Conservation (phyloP, 331 rosid genomes). For the Rosa hybrid region DNA sequence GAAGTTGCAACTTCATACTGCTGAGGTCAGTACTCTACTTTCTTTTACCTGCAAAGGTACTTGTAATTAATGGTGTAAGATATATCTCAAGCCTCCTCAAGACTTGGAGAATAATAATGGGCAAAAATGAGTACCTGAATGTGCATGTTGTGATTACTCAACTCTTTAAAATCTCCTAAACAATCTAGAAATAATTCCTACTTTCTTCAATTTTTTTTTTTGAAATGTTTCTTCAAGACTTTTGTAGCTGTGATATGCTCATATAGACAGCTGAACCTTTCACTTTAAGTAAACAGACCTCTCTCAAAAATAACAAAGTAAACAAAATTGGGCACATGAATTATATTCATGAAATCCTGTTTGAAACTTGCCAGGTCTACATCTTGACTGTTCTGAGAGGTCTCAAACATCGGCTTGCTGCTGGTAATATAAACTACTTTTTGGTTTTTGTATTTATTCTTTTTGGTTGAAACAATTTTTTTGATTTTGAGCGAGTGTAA, state of each 20-base stretch:
- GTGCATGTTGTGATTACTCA: background rate
- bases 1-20: slow-evolving; percentile 58
- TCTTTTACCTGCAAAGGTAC: slow-evolving; percentile 6
- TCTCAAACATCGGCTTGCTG: slow-evolving; percentile 94
- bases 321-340: background rate
- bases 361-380: slow-evolving; percentile 77
- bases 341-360: slow-evolving; percentile 27
- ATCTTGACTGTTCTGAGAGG: slow-evolving; percentile 83
- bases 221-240: background rate
- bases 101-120: background rate
- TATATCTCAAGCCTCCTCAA: slow-evolving; percentile 15
- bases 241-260: background rate
- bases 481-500: background rate
- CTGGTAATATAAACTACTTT: slow-evolving; percentile 56
- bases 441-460: slow-evolving; percentile 9
- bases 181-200: background rate
- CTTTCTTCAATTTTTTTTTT: background rate
- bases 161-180: background rate
- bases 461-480: background rate
- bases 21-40: slow-evolving; percentile 68
- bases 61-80: slow-evolving; percentile 26
- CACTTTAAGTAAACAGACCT: background rate
- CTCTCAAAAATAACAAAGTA: background rate
- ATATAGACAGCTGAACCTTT: background rate
- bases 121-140: background rate